These are phyloP conservation scores for Simmondsia chinensis DNA, from an alignment of 148 eudicot species.

Conservation along the genomic window DNA sequence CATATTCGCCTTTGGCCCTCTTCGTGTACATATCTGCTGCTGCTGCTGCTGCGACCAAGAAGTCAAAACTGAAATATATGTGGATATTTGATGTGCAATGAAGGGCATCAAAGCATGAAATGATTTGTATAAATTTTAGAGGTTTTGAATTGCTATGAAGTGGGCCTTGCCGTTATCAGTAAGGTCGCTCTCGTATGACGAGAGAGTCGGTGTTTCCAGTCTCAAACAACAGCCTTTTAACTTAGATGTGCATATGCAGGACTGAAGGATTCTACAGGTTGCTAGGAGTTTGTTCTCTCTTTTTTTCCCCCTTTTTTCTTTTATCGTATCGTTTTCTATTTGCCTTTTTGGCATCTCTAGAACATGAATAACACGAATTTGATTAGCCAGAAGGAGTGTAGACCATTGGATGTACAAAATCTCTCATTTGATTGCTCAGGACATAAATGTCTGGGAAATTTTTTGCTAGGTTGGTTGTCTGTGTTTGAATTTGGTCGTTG, in stretches of 20 bases:
- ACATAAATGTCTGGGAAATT: constrained; percentile 13
- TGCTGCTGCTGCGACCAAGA: neutral
- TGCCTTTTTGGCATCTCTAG: neutral
- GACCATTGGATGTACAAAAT: constrained; percentile 32
- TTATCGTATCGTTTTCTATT: neutral
- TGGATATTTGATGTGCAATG: no score
- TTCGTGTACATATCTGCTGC: constrained; percentile 35
- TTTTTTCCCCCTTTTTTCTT: neutral
- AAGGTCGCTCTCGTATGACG: no score
- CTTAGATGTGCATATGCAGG: constrained; percentile 25
- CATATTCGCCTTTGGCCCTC: constrained; percentile 12
- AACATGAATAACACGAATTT: constrained; percentile 18
- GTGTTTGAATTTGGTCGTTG: constrained; percentile 3
- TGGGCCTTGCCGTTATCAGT: no score
- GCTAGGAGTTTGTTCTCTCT: constrained; percentile 13
- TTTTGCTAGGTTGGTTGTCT: constrained; percentile 9
- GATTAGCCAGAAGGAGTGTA: constrained; percentile 8
- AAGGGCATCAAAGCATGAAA: no score
- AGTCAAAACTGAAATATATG: no score
- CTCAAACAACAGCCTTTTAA: no score
- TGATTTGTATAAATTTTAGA: no score
- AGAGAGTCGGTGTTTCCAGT: no score
- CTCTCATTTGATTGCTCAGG: constrained; percentile 27
- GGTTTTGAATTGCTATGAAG: no score
- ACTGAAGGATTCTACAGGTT: constrained; percentile 20